Evolutionary conservation across 305 asterid species (phyloP).

Genomic region (Solanum hybrid): DNA sequence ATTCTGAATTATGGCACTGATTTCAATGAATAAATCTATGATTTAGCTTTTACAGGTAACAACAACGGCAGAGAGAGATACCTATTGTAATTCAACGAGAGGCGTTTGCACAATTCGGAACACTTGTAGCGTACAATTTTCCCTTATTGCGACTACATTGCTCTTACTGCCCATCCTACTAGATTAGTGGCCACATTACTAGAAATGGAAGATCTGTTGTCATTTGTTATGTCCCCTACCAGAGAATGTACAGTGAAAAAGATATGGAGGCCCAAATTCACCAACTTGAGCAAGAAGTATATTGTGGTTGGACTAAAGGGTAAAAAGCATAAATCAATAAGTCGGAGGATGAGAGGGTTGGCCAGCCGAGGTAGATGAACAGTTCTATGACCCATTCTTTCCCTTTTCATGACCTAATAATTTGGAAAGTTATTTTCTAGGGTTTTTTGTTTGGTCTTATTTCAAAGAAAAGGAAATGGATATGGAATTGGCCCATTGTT

Average conservation of each 20-base stretch:
- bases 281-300: slow-evolving; percentile 86
- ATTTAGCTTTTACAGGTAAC: neutral
- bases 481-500: neutral
- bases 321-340: slow-evolving; percentile 59
- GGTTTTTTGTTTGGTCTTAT: neutral
- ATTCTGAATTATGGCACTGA: neutral
- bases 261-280: slow-evolving; percentile 74
- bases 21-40: neutral
- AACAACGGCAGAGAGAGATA: neutral
- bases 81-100: neutral
- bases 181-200: slow-evolving; percentile 31
- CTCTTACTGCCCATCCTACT: neutral
- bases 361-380: neutral
- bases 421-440: neutral
- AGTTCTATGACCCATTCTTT: neutral
- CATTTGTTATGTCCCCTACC: slow-evolving; percentile 20
- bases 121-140: neutral
- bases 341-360: slow-evolving; percentile 11
- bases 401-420: neutral
- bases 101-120: neutral
- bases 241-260: slow-evolving; percentile 21
- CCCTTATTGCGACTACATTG: neutral
- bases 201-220: slow-evolving; percentile 59
- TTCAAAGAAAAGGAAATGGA: neutral
- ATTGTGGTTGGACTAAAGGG: slow-evolving; percentile 43